These are phyloP conservation scores for Picea sitchensis DNA, from an alignment of 75 land plant genomes.

Conservation along the genomic window DNA sequence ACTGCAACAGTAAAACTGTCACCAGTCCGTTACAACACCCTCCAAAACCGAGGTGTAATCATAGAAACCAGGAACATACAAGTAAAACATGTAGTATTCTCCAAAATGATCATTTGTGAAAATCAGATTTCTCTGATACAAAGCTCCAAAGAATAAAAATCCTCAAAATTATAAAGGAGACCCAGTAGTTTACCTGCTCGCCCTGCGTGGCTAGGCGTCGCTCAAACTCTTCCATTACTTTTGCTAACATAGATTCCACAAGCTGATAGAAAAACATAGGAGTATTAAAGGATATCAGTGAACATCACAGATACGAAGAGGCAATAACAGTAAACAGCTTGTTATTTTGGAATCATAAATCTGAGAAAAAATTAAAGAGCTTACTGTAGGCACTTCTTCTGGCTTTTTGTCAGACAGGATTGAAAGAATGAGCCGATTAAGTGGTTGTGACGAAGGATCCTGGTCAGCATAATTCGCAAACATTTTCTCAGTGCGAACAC, in stretches of 20 bases:
- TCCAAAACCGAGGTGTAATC: not conserved
- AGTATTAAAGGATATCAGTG: not conserved
- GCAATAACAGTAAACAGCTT: not conserved
- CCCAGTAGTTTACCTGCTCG: conserved; percentile 37
- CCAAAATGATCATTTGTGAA: not conserved
- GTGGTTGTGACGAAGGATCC: conserved; percentile 6
- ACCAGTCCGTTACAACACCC: not conserved
- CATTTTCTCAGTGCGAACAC: not conserved
- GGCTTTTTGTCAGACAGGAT: conserved; percentile 19
- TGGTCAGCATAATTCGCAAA: conserved; percentile 1
- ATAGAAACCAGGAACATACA: not conserved
- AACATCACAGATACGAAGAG: not conserved
- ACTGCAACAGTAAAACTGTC: conserved; percentile 39
- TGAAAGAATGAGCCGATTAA: conserved; percentile 13
- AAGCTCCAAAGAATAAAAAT: not conserved
- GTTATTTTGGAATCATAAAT: not conserved
- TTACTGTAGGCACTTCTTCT: conserved; percentile 25
- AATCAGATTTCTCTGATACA: too few relatives aligned
- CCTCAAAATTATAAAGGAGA: not conserved
- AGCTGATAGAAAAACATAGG: conserved; percentile 29
- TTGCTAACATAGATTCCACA: conserved; percentile 43
- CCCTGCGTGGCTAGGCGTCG: conserved; percentile 28
- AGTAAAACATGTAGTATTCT: not conserved
- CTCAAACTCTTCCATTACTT: conserved; percentile 46
- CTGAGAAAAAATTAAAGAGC: not conserved